phyloP scores from a whole-genome alignment of 202 grass and related monocot species.

The Cymbopogon flexuosus region DNA sequence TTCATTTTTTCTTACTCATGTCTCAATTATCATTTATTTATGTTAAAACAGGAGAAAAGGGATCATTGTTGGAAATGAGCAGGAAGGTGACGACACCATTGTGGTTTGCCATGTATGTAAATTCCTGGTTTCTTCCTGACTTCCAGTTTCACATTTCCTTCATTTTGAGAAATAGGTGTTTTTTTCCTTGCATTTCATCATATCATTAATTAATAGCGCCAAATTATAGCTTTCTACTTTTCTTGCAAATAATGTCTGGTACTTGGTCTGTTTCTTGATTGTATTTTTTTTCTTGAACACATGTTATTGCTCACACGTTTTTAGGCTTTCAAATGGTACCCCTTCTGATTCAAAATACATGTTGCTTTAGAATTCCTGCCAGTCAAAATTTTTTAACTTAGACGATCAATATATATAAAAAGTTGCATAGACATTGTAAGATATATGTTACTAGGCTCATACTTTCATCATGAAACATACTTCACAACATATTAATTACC shows the following conservation, averaged over 20 bases:
- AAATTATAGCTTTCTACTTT: neutral
- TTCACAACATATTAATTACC: neutral
- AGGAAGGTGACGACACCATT: constrained; percentile 83
- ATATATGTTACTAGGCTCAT: no score
- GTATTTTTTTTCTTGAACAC: no score
- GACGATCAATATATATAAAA: neutral
- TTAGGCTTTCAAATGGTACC: neutral
- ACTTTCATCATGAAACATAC: neutral
- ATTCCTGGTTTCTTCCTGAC: constrained; percentile 17
- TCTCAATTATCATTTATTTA: constrained; percentile 17
- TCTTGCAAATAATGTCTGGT: neutral
- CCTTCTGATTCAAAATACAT: no score
- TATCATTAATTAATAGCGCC: neutral
- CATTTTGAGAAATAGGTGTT: neutral
- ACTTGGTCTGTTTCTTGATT: no score
- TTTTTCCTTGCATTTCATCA: neutral
- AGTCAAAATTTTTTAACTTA: neutral
- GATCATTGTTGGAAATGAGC: constrained; percentile 91
- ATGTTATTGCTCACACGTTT: no score
- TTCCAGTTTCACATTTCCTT: constrained; percentile 19
- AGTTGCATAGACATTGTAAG: neutral
- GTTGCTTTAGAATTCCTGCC: no score
- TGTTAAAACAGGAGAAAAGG: constrained; percentile 86
- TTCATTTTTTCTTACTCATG: neutral
- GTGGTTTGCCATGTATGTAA: constrained; percentile 76